Evolutionary conservation across 192 early-diverging fungal species (phyloP).

Genomic region (Oehlia diaphana): DNA sequence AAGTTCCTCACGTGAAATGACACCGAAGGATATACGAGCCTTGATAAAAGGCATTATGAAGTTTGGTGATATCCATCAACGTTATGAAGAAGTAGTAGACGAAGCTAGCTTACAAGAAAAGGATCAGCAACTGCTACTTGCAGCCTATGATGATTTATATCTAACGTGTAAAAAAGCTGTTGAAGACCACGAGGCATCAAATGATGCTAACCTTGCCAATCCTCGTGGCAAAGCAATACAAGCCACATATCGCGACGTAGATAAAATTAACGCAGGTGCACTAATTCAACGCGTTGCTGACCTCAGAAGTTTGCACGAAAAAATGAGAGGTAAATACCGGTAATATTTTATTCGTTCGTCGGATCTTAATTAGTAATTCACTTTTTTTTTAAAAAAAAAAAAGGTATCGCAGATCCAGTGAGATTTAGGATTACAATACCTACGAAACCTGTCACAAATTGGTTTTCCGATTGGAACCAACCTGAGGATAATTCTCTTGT

Average conservation of each 20-base stretch:
- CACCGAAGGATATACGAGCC: constrained; percentile 82
- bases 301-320: constrained; percentile 61
- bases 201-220: constrained; percentile 39
- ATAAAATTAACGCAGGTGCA: constrained; percentile 83
- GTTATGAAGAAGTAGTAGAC: constrained; percentile 79
- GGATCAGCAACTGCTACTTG: constrained; percentile 45
- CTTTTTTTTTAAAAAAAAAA: background rate
- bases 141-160: constrained; percentile 44
- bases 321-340: constrained; percentile 46
- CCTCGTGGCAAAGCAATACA: constrained; percentile 67
- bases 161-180: constrained; percentile 49
- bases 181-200: constrained; percentile 36
- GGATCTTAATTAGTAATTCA: background rate
- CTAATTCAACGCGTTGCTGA: constrained; percentile 77
- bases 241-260: constrained; percentile 75
- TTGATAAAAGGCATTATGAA: constrained; percentile 76
- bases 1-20: constrained; percentile 39
- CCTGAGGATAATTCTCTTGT: constrained; percentile 96
- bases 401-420: constrained; percentile 46
- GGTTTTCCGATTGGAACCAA: constrained; percentile 84
- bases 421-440: constrained; percentile 79
- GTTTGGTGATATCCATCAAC: constrained; percentile 79
- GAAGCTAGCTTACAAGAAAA: constrained; percentile 79
- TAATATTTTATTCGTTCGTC: background rate
- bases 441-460: constrained; percentile 84